Conservation (phyloP, 139 green algal species). For the Chlamydomonas asymmetrica region DNA sequence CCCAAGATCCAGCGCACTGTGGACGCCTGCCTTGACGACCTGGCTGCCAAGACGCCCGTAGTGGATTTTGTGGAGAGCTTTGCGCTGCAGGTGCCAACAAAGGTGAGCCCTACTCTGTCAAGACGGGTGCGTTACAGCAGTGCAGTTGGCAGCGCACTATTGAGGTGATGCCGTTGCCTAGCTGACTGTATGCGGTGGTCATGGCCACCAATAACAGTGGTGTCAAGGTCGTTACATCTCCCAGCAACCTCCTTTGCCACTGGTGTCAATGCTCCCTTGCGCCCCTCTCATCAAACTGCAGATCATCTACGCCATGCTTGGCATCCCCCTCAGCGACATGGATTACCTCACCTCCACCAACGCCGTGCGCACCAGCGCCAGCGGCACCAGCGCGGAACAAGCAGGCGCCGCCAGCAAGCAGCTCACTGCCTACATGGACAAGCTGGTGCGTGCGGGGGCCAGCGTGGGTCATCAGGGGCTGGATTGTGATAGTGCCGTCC, state of each 20-base stretch:
- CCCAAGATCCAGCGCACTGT: conserved; percentile 30
- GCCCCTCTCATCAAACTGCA: no score
- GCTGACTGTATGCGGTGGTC: no score
- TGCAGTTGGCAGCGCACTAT: no score
- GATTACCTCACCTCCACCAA: conserved; percentile 41
- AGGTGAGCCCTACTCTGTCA: no score
- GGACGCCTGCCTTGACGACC: conserved; percentile 33
- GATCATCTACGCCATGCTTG: conserved; percentile 49
- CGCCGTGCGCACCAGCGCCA: conserved; percentile 35
- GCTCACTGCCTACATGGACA: conserved; percentile 45
- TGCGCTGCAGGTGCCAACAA: conserved; percentile 33
- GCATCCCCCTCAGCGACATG: conserved; percentile 36
- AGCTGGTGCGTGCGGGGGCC: conserved; percentile 2
- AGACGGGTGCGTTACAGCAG: no score
- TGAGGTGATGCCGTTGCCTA: no score
- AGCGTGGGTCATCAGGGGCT: no score
- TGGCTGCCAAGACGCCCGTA: neutral
- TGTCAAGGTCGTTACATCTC: no score
- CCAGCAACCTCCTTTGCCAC: neutral
- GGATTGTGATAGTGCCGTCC: no score
- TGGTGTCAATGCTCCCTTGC: no score
- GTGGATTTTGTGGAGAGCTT: conserved; percentile 33
- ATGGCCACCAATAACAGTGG: neutral
- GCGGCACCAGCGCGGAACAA: conserved; percentile 35
- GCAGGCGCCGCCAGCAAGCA: conserved; percentile 36